These are phyloP conservation scores for Crithidia thermophila DNA, from an alignment of 208 protist species.

Conservation along the genomic window DNA sequence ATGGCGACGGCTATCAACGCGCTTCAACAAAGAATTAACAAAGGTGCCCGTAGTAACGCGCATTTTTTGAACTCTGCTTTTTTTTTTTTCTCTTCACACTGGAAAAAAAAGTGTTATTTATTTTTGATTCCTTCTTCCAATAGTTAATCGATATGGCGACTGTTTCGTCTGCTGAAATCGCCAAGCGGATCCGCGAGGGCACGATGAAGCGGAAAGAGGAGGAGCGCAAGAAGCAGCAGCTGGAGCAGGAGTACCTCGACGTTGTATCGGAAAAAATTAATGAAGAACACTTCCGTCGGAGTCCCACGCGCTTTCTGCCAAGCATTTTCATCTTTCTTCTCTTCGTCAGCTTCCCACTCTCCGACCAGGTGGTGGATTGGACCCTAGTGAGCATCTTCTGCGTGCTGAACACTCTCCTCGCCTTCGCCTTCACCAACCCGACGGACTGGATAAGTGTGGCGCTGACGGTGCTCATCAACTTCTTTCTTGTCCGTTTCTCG, in stretches of 20 bases:
- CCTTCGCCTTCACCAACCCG: slow-evolving; percentile 45
- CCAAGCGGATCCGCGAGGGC: slow-evolving; percentile 66
- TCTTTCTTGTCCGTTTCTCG: slow-evolving; percentile 63
- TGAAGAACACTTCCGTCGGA: slow-evolving; percentile 16
- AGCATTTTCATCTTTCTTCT: slow-evolving; percentile 80
- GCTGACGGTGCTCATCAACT: slow-evolving; percentile 52
- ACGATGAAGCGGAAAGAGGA: slow-evolving; percentile 57
- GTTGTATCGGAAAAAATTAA: slow-evolving; percentile 38
- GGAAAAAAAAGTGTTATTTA: background rate
- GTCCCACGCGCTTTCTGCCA: slow-evolving; percentile 47
- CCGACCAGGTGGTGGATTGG: slow-evolving; percentile 80
- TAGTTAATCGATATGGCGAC: background rate
- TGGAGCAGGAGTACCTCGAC: slow-evolving; percentile 57
- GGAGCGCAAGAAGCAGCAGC: slow-evolving; percentile 57
- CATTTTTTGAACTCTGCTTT: background rate
- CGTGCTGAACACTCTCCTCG: slow-evolving; percentile 55
- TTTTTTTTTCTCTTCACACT: background rate
- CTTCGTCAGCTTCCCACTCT: slow-evolving; percentile 83
- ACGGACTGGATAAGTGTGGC: slow-evolving; percentile 59
- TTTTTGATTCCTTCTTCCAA: background rate
- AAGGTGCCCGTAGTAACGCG: too few relatives aligned
- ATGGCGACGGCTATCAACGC: too few relatives aligned
- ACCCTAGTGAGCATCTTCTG: slow-evolving; percentile 55
- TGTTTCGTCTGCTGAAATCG: slow-evolving; percentile 41
- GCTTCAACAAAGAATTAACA: too few relatives aligned